A percentile compares a stretch with the other conserved stretches of the same genome.
Conservation (phyloP, 2,329 filamentous ascomycete species). For the Onygena corvina region DNA sequence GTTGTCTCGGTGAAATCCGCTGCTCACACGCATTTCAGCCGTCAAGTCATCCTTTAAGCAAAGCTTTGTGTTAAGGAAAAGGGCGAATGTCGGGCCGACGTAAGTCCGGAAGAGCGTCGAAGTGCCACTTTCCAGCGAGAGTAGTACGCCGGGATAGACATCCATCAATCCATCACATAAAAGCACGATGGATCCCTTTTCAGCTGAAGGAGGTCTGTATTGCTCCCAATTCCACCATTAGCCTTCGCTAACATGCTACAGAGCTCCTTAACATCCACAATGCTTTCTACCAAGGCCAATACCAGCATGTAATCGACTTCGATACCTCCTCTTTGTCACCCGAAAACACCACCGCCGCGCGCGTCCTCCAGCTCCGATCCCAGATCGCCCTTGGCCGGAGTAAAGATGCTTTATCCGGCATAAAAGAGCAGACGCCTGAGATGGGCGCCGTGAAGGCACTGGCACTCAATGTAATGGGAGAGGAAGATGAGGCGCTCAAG, state of each 20-base stretch:
- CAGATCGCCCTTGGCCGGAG: conserved; percentile 72
- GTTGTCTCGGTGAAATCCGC: too few relatives aligned
- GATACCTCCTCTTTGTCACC: conserved; percentile 66
- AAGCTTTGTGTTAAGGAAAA: neutral
- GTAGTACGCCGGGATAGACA: too few relatives aligned
- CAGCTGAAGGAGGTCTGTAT: conserved; percentile 46
- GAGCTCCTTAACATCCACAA: conserved; percentile 57
- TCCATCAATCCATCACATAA: too few relatives aligned
- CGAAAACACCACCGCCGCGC: conserved; percentile 64
- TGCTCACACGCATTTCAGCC: too few relatives aligned
- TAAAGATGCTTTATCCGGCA: conserved; percentile 56
- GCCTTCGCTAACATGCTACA: conserved; percentile 19
- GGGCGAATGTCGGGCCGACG: neutral
- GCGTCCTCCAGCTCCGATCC: conserved; percentile 67
- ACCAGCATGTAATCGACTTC: conserved; percentile 73
- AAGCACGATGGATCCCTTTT: conserved; percentile 50
- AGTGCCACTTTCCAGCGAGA: conserved; percentile 2
- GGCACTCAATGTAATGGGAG: conserved; percentile 53
- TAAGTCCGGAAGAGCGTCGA: neutral
- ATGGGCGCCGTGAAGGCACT: conserved; percentile 65
- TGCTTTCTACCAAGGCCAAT: conserved; percentile 65
- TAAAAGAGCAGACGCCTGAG: conserved; percentile 54
- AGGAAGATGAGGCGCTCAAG: conserved; percentile 50
- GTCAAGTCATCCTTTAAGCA: too few relatives aligned
- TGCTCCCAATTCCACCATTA: conserved; percentile 10